A percentile compares a stretch with the other conserved stretches of the same genome.
Evolutionary conservation across 1,139 yeast species (phyloP).

Genomic region (Saccharomycopsis crataegensis): DNA sequence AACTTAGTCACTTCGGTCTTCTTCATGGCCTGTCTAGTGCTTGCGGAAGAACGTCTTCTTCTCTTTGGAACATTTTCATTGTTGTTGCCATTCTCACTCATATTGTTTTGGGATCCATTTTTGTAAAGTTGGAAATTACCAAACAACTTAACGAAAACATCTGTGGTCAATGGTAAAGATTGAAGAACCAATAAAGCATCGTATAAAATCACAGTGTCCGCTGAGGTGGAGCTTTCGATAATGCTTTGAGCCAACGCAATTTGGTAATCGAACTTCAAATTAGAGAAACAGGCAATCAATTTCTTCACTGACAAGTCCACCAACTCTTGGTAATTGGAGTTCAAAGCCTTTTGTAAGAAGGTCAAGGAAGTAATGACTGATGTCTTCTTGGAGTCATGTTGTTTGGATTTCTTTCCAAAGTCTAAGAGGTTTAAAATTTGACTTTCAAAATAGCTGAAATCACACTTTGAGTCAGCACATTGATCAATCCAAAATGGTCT

Average conservation of each 20-base stretch:
- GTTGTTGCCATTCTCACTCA: too few relatives aligned
- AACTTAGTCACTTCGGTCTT: slow-evolving; percentile 60
- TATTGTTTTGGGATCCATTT: slow-evolving; percentile 26
- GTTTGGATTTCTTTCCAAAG: slow-evolving; percentile 1
- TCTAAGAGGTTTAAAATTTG: slow-evolving; percentile 35
- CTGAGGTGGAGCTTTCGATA: slow-evolving; percentile 43
- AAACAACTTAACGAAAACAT: slow-evolving; percentile 40
- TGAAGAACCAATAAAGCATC: slow-evolving; percentile 53
- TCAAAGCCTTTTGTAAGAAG: slow-evolving; percentile 50
- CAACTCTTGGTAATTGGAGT: slow-evolving; percentile 42
- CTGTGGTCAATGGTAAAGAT: slow-evolving; percentile 38
- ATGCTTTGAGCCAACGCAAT: slow-evolving; percentile 50
- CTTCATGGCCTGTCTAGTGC: slow-evolving; percentile 68
- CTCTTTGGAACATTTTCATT: slow-evolving; percentile 45
- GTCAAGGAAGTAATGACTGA: slow-evolving; percentile 9
- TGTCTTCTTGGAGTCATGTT: slow-evolving; percentile 6
- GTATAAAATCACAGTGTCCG: slow-evolving; percentile 36
- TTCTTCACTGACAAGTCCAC: slow-evolving; percentile 45
- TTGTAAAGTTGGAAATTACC: slow-evolving; percentile 40
- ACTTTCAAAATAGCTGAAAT: slow-evolving; percentile 45
- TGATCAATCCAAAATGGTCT: slow-evolving; percentile 40
- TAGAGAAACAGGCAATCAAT: slow-evolving; percentile 45
- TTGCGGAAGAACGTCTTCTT: slow-evolving; percentile 75
- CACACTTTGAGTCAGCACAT: slow-evolving; percentile 42
- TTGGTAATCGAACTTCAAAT: slow-evolving; percentile 52